Conservation (phyloP, 805 yeast species). For the Candida rishiriensis region DNA sequence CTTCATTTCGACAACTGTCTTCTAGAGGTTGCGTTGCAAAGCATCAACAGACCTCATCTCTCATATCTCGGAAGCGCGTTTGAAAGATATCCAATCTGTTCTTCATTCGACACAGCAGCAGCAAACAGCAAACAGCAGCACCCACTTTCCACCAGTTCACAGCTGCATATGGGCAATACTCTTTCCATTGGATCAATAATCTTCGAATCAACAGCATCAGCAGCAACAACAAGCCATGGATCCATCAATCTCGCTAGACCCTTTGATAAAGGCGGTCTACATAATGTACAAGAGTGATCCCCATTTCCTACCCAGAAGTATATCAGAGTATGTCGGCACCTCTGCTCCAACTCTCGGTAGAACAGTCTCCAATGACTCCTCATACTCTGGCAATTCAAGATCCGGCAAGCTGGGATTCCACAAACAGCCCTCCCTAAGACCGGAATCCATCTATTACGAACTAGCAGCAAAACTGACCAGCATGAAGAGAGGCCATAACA, state of each 20-base stretch:
- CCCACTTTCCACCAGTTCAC: too few relatives aligned
- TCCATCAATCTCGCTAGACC: constrained; percentile 10
- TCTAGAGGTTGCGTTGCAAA: too few relatives aligned
- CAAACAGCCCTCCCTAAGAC: constrained; percentile 1
- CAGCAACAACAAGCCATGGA: too few relatives aligned
- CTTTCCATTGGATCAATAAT: too few relatives aligned
- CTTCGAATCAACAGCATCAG: too few relatives aligned
- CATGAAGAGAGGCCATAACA: constrained; percentile 8
- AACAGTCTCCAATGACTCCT: constrained; percentile 9
- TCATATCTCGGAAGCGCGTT: too few relatives aligned
- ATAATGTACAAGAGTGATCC: constrained; percentile 14
- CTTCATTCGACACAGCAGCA: too few relatives aligned
- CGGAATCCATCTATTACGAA: constrained; percentile 11
- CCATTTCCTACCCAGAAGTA: constrained; percentile 7
- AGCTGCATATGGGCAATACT: too few relatives aligned
- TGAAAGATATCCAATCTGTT: too few relatives aligned
- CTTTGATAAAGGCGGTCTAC: constrained; percentile 17
- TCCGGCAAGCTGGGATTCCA: constrained; percentile 1
- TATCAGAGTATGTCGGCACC: constrained; percentile 11
- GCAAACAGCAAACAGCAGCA: too few relatives aligned
- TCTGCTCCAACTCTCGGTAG: constrained; percentile 4
- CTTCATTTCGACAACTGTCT: too few relatives aligned
- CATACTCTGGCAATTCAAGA: constrained; percentile 3
- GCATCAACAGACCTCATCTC: too few relatives aligned
- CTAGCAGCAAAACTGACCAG: constrained; percentile 5